Base-by-base conservation (phyloP, 306 rosid genomes). In the Citrullus colocynthis region DNA sequence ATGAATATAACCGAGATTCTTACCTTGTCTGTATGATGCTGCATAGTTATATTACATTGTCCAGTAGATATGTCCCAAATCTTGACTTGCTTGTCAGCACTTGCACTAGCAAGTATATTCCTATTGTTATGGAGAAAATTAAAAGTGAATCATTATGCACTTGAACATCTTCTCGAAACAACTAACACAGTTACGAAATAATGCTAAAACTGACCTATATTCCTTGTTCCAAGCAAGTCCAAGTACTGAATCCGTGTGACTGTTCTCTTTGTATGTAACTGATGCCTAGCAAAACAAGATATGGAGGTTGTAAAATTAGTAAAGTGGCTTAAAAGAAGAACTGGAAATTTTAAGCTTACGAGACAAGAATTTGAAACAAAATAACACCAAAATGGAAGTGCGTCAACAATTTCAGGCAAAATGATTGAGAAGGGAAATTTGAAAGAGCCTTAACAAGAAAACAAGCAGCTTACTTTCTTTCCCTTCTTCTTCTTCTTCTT, bases 211-310 rank as follows among this genome's bases (percentile, higher is more conserved):
- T 83, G 77, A 93, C 96, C 90, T 88, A 86, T 81, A 92, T 81
- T 87, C 89, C 87, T 90, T 95, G 88, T 92, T 95, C 97, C 97
- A 92, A 81, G 97, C 96, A 86, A 95, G 98, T 75, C 96, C 96
- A 37, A 95, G 93, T 56, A 95, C 96, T 0, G 98, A 84, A 81
- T 86, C 92, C 20, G 88, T 92, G 89, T 95, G 98, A 80, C 98
- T 95, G 74, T 18, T 92, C 65, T 92, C 90, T 83, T 88, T 92
- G 90, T 89, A 89, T 80, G 87, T 91, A 39, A 79, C 76, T 71
- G 87, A 84, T 81, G 79, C 85, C 98, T 92, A 79, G 44, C 14
- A 77, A 88, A 80, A 83, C 66, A 56, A 83, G 69, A 37, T 58
- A 51, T 64, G 66, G 59, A 64, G 80, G 88, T 60, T 81, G 79